Conservation (phyloP, 208 protist species). For the Naegleria gruberi region DNA sequence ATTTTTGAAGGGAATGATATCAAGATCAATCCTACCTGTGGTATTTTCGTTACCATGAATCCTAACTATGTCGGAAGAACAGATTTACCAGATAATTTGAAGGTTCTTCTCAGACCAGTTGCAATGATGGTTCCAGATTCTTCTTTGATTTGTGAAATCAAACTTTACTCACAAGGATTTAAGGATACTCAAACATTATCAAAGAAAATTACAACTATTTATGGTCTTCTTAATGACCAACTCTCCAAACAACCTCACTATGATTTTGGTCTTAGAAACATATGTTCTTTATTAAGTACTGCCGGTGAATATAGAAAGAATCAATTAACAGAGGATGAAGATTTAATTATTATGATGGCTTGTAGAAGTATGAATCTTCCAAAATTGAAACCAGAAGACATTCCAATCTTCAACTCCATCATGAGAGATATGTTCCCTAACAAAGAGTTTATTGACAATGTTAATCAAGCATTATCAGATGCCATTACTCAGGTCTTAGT, state of each 20-base stretch:
- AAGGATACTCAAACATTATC: conserved; percentile 79
- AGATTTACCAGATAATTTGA: conserved; percentile 97
- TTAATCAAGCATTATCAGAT: conserved; percentile 66
- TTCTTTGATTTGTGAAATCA: conserved; percentile 93
- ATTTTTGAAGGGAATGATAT: conserved; percentile 88
- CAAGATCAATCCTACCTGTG: conserved; percentile 84
- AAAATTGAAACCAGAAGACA: conserved; percentile 92
- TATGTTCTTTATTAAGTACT: conserved; percentile 89
- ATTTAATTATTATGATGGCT: conserved; percentile 86
- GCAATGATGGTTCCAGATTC: conserved; percentile 98
- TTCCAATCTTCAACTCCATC: conserved; percentile 86
- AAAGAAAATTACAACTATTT: conserved; percentile 91
- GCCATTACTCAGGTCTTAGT: conserved; percentile 64
- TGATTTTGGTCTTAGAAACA: conserved; percentile 93
- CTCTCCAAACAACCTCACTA: conserved; percentile 97
- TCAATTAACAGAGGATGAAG: conserved; percentile 71
- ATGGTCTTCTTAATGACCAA: conserved; percentile 90
- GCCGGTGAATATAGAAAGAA: conserved; percentile 84
- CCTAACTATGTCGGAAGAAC: conserved; percentile 95
- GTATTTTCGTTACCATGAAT: conserved; percentile 98
- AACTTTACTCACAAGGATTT: conserved; percentile 92
- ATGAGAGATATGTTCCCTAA: conserved; percentile 90
- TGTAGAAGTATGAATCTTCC: conserved; percentile 93
- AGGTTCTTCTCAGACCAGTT: conserved; percentile 91
- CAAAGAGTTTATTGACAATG: conserved; percentile 60